These are phyloP conservation scores for Thalassiosira mediterranea DNA, from an alignment of 352 stramenopile species.

Conservation along the genomic window DNA sequence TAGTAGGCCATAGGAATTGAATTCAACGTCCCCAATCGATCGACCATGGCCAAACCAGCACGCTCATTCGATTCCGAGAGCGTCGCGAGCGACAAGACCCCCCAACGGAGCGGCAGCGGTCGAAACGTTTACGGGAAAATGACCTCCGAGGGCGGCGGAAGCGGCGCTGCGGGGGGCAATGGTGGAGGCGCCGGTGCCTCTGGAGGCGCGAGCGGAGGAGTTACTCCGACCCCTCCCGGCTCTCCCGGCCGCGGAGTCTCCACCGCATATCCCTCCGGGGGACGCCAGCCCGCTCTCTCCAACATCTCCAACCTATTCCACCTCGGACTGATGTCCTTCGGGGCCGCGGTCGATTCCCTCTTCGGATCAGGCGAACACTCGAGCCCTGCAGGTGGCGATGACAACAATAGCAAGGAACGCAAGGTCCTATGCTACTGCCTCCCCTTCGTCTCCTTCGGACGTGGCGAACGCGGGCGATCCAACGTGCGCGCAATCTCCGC, in stretches of 20 bases:
- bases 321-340: not conserved
- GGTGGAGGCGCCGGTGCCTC: no score
- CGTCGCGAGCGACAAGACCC: not conserved
- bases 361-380: not conserved
- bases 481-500: slow-evolving; percentile 26
- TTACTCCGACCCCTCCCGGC: no score
- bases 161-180: no score
- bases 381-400: not conserved
- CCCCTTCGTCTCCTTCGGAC: slow-evolving; percentile 33
- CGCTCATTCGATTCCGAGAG: not conserved
- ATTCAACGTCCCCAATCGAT: no score
- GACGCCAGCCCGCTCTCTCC: not conserved
- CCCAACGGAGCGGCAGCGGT: not conserved
- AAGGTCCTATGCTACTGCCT: slow-evolving; percentile 36
- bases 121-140: no score
- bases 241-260: no score
- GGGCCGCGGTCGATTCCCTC: not conserved
- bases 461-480: slow-evolving; percentile 17
- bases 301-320: not conserved
- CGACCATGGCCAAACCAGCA: no score
- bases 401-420: slow-evolving; percentile 4
- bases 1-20: no score
- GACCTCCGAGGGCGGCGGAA: no score
- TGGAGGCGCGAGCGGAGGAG: no score
- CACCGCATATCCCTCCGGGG: not conserved